Evolutionary conservation across 768 basidiomycete species (phyloP), one percentile per base, ranked within the genome.

Genomic region (Roridomyces roridus): DNA sequence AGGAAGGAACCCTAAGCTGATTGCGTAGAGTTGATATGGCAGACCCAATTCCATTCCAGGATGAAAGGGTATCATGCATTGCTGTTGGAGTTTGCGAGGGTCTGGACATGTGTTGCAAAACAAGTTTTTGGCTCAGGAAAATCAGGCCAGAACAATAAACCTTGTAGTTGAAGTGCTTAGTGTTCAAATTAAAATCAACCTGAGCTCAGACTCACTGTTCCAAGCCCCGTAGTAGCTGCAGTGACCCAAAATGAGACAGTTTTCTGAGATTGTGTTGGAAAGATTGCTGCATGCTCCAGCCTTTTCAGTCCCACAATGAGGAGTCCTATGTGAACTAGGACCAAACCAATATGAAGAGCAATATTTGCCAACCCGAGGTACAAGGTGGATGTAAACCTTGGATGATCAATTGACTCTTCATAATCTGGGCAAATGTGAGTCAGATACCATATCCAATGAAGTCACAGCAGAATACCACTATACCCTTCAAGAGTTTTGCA

Each of bases 11-110:
- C 2, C 31, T 24, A 4, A 41, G 1, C 25, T 69, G 68, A 6
- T 47, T 39, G 59, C 55, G 62, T 9, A 70, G 40, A 4, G 40
- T 14, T n/a, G 45, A 6, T 11, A 66, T 0, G 5, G 68, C 66
- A 51, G 59, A 51, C 10, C 68, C 68, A 41, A 64, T 42, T 2
- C 69, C 65, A 20, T 23, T 50, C 68, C 68, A 69, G 17, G 69
- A 55, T 5, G 45, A 23, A 39, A 51, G 3, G 3, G 51, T 25
- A 40, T 69, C 68, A 51, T 69, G 66, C 0, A 62, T 25, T 18
- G 60, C 29, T 25, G 68, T 70, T 10, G 70, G 5, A 6, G 56
- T 57, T 6, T 65, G 56, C 0, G 23, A 21, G 4, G 46, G 12
- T 4, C 24, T 20, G 21, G 65, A 20, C 0, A 50, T 26, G 44